Conservation (phyloP, 2,329 filamentous ascomycete genomes). For the Stenocarpella maydis region DNA sequence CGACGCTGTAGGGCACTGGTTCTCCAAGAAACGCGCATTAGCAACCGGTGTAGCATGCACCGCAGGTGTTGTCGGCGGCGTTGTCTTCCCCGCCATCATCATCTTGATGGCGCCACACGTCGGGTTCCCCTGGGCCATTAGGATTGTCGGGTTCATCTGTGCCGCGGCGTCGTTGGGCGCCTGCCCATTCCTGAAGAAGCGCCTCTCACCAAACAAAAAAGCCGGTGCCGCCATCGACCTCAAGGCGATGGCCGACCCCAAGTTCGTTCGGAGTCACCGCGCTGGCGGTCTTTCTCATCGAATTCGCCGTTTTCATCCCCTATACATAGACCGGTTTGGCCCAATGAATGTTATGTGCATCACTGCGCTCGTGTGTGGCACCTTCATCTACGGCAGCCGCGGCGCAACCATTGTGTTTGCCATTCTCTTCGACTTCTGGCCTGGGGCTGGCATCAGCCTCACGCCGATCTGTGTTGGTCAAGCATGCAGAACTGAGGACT, state of each 20-base stretch:
- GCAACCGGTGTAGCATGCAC: conserved; percentile 85
- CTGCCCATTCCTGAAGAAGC: conserved; percentile 61
- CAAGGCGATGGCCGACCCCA: conserved; percentile 67
- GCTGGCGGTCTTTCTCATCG: conserved; percentile 73
- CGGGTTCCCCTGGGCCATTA: conserved; percentile 63
- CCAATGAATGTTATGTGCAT: conserved; percentile 85
- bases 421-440: conserved; percentile 81
- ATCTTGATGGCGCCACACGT: conserved; percentile 58
- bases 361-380: conserved; percentile 66
- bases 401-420: conserved; percentile 76
- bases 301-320: conserved; percentile 81
- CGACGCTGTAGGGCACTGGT: conserved; percentile 83
- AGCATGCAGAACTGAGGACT: conserved; percentile 81
- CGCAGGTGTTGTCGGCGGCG: conserved; percentile 75
- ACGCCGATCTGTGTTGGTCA: conserved; percentile 86
- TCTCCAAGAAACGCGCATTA: conserved; percentile 75
- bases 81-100: conserved; percentile 69
- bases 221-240: conserved; percentile 70
- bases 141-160: conserved; percentile 58
- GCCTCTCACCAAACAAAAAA: conserved; percentile 68
- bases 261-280: conserved; percentile 74
- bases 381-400: conserved; percentile 67
- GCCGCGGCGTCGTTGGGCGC: conserved; percentile 53
- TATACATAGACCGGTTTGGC: conserved; percentile 86
- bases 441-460: conserved; percentile 80